Percentiles rank a stretch among this genome's conserved stretches.
Conservation (phyloP, 768 basidiomycete species). For the Trametes gibbosa region DNA sequence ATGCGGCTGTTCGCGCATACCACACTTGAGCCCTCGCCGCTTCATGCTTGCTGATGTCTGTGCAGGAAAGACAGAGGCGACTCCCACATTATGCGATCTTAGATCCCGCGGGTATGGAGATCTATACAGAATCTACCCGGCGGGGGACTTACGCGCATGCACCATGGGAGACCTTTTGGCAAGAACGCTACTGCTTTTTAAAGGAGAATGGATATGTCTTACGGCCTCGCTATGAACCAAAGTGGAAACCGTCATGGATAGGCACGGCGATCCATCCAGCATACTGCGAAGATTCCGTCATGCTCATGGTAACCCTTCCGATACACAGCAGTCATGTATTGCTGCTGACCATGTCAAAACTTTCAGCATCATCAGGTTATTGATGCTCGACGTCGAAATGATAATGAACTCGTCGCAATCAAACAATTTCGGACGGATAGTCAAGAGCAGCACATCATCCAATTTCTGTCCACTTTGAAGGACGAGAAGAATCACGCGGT, state of each 20-base stretch:
- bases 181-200: constrained; percentile 13
- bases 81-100: constrained; percentile 11
- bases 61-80: constrained; percentile 4
- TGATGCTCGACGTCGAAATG: neutral
- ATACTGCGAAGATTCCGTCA: neutral
- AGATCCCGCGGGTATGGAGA: neutral
- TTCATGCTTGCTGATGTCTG: neutral
- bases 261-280: neutral
- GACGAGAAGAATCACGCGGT: constrained; percentile 25
- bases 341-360: neutral
- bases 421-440: neutral
- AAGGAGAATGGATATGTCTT: constrained; percentile 18
- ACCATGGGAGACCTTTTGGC: constrained; percentile 11
- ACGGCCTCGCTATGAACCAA: constrained; percentile 17
- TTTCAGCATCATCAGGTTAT: neutral
- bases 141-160: constrained; percentile 9
- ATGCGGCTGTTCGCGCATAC: neutral
- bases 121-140: neutral
- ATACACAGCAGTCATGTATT: neutral
- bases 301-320: neutral
- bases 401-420: neutral
- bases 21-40: neutral
- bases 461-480: constrained; percentile 11
- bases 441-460: constrained; percentile 6
- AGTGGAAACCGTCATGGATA: constrained; percentile 19